phyloP scores from a whole-genome alignment of 2,329 filamentous ascomycete genomes.

The Alternaria alternata region DNA sequence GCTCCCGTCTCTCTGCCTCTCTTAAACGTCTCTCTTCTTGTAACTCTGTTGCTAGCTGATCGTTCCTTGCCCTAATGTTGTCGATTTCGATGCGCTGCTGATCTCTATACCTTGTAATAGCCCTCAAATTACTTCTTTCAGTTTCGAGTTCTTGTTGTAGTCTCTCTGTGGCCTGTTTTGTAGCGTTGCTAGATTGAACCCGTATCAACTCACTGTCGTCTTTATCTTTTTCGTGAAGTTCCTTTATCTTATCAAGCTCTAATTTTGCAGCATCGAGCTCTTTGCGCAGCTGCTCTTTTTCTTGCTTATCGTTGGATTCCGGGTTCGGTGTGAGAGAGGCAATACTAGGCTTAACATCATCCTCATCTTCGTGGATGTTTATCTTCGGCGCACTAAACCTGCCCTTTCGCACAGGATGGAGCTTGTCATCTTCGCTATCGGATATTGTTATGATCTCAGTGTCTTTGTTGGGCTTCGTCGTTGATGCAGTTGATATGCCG shows the following conservation, averaged over 20 bases:
- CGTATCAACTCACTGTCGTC: not conserved
- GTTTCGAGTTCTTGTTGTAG: slow-evolving; percentile 2
- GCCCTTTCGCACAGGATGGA: not conserved
- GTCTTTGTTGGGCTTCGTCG: not conserved
- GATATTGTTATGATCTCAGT: not conserved
- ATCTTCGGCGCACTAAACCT: not conserved
- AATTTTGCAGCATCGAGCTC: not conserved
- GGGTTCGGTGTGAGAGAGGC: not conserved
- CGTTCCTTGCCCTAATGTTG: not conserved
- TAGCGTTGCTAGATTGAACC: not conserved
- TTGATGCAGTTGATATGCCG: not conserved
- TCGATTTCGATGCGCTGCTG: not conserved
- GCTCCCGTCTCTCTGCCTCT: not conserved
- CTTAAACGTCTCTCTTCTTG: not conserved
- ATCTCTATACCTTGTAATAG: not conserved
- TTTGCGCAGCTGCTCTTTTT: not conserved
- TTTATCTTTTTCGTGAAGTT: not conserved
- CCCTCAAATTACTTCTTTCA: not conserved
- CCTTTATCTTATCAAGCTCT: not conserved
- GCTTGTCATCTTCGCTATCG: not conserved
- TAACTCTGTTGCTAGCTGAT: not conserved
- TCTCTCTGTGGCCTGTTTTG: not conserved
- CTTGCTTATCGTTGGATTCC: not conserved
- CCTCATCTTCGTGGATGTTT: not conserved
- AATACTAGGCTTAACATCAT: not conserved